Conservation (phyloP, 2,329 filamentous ascomycete genomes). For the Colletotrichum musicola region DNA sequence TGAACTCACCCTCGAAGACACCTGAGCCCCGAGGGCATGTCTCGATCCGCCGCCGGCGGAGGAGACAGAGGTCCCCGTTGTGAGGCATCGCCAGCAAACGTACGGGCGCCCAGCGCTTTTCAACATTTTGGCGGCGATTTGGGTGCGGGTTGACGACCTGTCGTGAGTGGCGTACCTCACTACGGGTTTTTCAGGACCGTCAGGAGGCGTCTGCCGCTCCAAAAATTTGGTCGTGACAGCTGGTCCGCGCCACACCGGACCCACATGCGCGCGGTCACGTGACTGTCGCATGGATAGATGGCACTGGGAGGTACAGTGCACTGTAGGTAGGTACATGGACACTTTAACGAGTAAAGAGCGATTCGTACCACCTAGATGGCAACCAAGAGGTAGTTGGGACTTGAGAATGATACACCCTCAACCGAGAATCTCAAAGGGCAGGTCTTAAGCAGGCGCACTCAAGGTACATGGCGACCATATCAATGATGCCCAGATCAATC, state of each 20-base stretch:
- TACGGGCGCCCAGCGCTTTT: slow-evolving; percentile 46
- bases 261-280: slow-evolving; percentile 36
- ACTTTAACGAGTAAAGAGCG: too few species aligned
- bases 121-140: slow-evolving; percentile 45
- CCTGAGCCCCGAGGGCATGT: slow-evolving; percentile 30
- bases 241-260: slow-evolving; percentile 18
- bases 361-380: too few species aligned
- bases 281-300: not conserved
- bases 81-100: slow-evolving; percentile 50
- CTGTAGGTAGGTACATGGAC: too few species aligned
- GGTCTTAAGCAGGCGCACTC: too few species aligned
- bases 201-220: not conserved
- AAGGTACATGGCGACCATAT: too few species aligned
- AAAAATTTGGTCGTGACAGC: slow-evolving; percentile 37
- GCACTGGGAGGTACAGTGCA: too few species aligned
- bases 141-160: not conserved
- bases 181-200: not conserved
- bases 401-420: too few species aligned
- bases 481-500: too few species aligned
- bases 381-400: too few species aligned
- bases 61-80: slow-evolving; percentile 17
- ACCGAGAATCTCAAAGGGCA: too few species aligned
- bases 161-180: slow-evolving; percentile 19
- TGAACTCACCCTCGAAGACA: slow-evolving; percentile 19
- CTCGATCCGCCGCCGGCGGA: slow-evolving; percentile 15